These are phyloP conservation scores for Diaporthe destruens DNA, from an alignment of 2,329 filamentous ascomycete genomes.

Conservation along the genomic window DNA sequence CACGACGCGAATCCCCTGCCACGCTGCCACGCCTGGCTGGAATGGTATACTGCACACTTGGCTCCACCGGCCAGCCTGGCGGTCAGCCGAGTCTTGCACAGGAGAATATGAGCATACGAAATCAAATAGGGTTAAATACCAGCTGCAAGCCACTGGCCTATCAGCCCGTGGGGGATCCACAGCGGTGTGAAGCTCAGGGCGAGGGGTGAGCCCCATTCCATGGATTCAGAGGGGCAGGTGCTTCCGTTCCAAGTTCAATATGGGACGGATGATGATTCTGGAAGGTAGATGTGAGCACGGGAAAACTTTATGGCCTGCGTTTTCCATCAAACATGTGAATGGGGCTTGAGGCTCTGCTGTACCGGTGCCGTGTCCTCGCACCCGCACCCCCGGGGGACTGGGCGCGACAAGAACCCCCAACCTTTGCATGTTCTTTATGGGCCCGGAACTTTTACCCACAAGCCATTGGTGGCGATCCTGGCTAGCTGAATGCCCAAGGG, in stretches of 20 bases:
- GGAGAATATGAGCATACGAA: background rate
- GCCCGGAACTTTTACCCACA: background rate
- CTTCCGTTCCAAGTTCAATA: background rate
- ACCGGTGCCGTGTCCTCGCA: background rate
- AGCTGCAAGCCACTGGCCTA: conserved; percentile 8
- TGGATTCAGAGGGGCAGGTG: conserved; percentile 15
- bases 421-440: background rate
- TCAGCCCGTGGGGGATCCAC: conserved; percentile 11
- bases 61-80: background rate
- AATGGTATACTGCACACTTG: background rate
- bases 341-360: conserved; percentile 4
- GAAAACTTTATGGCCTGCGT: background rate
- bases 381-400: background rate
- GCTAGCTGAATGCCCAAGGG: background rate
- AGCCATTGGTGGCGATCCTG: background rate
- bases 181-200: conserved; percentile 19
- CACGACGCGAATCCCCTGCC: background rate
- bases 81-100: background rate
- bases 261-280: background rate
- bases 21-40: too few species aligned
- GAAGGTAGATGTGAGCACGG: conserved; percentile 2
- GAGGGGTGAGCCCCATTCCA: background rate
- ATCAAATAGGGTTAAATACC: conserved; percentile 10
- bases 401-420: background rate
- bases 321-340: background rate